phyloP scores from a whole-genome alignment of 1,284 basidiomycete species.

The Mycosarcoma maydis region DNA sequence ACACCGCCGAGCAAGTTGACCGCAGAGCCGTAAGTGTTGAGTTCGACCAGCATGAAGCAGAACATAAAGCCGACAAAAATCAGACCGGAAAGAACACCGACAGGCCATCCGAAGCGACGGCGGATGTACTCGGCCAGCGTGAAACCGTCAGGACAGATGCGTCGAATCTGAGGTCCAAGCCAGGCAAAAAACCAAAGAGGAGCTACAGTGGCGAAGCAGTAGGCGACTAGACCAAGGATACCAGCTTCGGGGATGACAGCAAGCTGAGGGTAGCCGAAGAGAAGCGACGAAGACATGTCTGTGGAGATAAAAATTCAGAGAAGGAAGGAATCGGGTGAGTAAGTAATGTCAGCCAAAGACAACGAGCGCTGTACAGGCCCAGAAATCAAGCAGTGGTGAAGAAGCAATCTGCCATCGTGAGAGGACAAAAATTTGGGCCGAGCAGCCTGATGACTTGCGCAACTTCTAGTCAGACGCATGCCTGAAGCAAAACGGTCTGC shows the following conservation, averaged over 20 bases:
- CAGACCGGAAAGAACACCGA: slow-evolving; percentile 61
- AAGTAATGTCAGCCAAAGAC: slow-evolving; percentile 20
- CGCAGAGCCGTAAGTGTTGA: slow-evolving; percentile 65
- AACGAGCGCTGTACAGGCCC: slow-evolving; percentile 12
- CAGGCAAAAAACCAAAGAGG: slow-evolving; percentile 65
- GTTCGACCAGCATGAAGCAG: slow-evolving; percentile 66
- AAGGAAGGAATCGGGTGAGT: slow-evolving; percentile 4
- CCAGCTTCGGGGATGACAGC: slow-evolving; percentile 65
- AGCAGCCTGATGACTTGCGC: no score
- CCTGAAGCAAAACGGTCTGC: background rate
- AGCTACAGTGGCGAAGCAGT: slow-evolving; percentile 62
- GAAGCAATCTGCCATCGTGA: background rate
- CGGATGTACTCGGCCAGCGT: slow-evolving; percentile 66
- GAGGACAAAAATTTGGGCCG: background rate
- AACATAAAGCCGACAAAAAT: slow-evolving; percentile 67
- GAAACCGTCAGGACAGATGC: slow-evolving; percentile 65
- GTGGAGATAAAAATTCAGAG: slow-evolving; percentile 1
- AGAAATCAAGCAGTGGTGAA: background rate
- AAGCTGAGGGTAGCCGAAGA: slow-evolving; percentile 66
- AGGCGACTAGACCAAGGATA: slow-evolving; percentile 61
- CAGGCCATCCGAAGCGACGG: slow-evolving; percentile 63
- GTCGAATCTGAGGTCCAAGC: slow-evolving; percentile 65
- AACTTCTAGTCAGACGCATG: no score
- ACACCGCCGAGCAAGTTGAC: slow-evolving; percentile 56
- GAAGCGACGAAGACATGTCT: slow-evolving; percentile 66